Conservation (phyloP, 495 filamentous ascomycete species). For the Tetracladium marchalianum region DNA sequence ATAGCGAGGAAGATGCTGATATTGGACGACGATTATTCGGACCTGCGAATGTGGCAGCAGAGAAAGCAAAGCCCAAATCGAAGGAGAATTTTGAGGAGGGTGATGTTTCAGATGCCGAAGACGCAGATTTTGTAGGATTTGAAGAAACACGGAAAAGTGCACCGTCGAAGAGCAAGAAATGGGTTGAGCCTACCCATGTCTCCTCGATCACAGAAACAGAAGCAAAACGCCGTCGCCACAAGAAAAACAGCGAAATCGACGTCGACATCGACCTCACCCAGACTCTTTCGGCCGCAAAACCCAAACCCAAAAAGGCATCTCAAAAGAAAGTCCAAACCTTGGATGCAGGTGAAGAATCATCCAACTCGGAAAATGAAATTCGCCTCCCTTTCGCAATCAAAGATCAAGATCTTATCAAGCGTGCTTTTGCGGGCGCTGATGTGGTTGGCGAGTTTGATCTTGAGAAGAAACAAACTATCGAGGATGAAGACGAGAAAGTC, state of each 20-base stretch:
- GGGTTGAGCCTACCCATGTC: constrained; percentile 20
- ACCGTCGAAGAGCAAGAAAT: constrained; percentile 1
- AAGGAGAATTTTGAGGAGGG: constrained; percentile 52
- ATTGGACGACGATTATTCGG: constrained; percentile 60
- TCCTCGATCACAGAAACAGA: constrained; percentile 21
- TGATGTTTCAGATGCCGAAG: constrained; percentile 14
- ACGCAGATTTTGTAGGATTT: constrained; percentile 7
- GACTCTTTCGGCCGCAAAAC: constrained; percentile 21
- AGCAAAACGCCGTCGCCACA: constrained; percentile 21
- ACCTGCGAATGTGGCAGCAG: constrained; percentile 24
- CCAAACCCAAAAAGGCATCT: constrained; percentile 17
- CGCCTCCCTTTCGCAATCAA: constrained; percentile 53
- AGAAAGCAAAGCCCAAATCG: background rate
- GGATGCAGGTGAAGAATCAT: constrained; percentile 25
- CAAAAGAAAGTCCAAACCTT: constrained; percentile 6
- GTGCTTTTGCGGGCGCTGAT: constrained; percentile 84
- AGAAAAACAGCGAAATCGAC: constrained; percentile 21
- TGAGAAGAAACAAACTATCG: constrained; percentile 65
- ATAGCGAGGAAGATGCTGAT: constrained; percentile 46
- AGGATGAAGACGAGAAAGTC: constrained; percentile 77
- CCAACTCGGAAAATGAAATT: constrained; percentile 26
- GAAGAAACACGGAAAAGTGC: background rate
- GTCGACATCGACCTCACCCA: constrained; percentile 29
- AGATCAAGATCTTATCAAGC: constrained; percentile 72
- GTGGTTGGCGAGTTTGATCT: constrained; percentile 72